These are phyloP conservation scores for Phoenix dactylifera DNA, from an alignment of 176 grass and related monocot genomes.

Conservation along the genomic window DNA sequence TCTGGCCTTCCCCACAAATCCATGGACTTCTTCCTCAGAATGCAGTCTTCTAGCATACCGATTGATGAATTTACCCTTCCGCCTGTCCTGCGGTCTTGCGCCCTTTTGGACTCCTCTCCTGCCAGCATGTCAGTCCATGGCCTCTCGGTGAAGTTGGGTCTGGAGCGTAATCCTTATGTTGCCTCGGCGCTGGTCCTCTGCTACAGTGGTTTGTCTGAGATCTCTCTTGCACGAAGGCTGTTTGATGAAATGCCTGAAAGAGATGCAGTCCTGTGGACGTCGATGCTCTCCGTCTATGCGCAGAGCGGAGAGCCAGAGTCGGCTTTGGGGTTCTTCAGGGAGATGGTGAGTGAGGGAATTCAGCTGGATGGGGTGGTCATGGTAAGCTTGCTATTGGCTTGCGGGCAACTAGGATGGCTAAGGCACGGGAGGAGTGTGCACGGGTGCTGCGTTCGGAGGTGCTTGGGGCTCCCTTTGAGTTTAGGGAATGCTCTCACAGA, in stretches of 20 bases:
- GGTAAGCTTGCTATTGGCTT: slow-evolving; percentile 61
- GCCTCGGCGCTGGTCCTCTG: slow-evolving; percentile 42
- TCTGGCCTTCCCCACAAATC: slow-evolving; percentile 28
- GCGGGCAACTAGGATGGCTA: slow-evolving; percentile 41
- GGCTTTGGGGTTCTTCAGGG: slow-evolving; percentile 37
- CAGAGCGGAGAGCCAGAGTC: slow-evolving; percentile 28
- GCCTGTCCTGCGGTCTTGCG: slow-evolving; percentile 50
- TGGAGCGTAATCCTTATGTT: slow-evolving; percentile 37
- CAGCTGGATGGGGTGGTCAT: slow-evolving; percentile 51
- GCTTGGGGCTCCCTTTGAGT: slow-evolving; percentile 19
- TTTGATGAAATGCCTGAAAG: slow-evolving; percentile 61
- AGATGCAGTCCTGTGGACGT: slow-evolving; percentile 63
- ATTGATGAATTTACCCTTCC: slow-evolving; percentile 52
- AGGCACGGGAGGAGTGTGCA: slow-evolving; percentile 43
- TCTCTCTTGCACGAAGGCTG: slow-evolving; percentile 30
- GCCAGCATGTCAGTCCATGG: slow-evolving; percentile 38
- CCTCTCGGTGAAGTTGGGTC: slow-evolving; percentile 36
- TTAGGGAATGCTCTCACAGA: slow-evolving; percentile 60
- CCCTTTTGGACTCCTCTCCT: slow-evolving; percentile 15
- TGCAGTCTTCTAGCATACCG: slow-evolving; percentile 23
- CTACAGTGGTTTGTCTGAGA: slow-evolving; percentile 32
- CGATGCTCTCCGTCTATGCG: slow-evolving; percentile 60
- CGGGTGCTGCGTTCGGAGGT: slow-evolving; percentile 29
- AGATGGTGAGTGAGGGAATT: slow-evolving; percentile 29
- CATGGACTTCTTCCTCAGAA: slow-evolving; percentile 39